Evolutionary conservation across 2,329 filamentous ascomycete genomes (phyloP).

Genomic region (Penicillium sp.): DNA sequence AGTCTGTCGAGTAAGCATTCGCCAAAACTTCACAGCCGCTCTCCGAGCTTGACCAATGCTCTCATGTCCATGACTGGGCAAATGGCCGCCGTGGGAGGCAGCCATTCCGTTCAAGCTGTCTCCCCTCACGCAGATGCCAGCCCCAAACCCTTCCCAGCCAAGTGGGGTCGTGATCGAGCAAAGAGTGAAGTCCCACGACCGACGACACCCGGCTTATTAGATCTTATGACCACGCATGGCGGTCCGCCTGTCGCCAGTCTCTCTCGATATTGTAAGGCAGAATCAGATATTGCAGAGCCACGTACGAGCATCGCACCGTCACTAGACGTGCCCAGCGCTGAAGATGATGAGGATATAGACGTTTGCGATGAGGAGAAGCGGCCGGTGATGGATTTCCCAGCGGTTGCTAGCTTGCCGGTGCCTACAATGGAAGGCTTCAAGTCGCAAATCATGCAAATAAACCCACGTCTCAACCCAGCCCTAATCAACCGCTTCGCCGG

Average conservation of each 20-base stretch:
- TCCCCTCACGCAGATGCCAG: slow-evolving; percentile 41
- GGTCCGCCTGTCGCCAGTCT: slow-evolving; percentile 62
- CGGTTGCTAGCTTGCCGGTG: slow-evolving; percentile 67
- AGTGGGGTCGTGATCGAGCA: slow-evolving; percentile 54
- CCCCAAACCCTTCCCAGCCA: slow-evolving; percentile 53
- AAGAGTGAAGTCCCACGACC: slow-evolving; percentile 59
- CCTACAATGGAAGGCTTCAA: slow-evolving; percentile 78
- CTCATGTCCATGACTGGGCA: slow-evolving; percentile 51
- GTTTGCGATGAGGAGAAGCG: slow-evolving; percentile 62
- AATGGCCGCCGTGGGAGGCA: slow-evolving; percentile 52
- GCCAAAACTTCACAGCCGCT: slow-evolving; percentile 37
- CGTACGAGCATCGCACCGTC: slow-evolving; percentile 20
- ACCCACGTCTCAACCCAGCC: slow-evolving; percentile 69
- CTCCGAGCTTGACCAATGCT: slow-evolving; percentile 48
- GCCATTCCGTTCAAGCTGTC: slow-evolving; percentile 61
- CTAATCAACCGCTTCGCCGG: slow-evolving; percentile 80
- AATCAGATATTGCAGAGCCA: slow-evolving; percentile 17
- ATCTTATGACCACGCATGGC: slow-evolving; percentile 60
- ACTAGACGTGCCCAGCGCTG: slow-evolving; percentile 36
- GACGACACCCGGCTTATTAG: slow-evolving; percentile 51
- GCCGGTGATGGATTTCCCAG: slow-evolving; percentile 63
- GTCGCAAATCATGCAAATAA: slow-evolving; percentile 71
- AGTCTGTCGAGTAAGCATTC: slow-evolving; percentile 41
- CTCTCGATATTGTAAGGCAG: slow-evolving; percentile 46
- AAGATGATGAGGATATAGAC: slow-evolving; percentile 63